Evolutionary conservation across 2,329 filamentous ascomycete genomes (phyloP).

Genomic region (Cercospora sesami): DNA sequence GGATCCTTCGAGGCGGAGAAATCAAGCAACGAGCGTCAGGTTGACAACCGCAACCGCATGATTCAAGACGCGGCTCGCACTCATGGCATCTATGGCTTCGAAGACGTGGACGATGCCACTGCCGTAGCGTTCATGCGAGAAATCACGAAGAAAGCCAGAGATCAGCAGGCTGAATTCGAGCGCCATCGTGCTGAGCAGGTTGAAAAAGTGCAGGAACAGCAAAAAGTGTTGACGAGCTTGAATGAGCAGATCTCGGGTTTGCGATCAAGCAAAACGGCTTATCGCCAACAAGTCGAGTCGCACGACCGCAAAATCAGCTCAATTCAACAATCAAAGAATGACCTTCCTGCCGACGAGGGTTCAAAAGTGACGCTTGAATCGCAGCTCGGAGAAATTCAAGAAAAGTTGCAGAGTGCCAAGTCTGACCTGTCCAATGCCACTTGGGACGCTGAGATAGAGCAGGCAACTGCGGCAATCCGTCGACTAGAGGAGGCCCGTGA

Average conservation of each 20-base stretch:
- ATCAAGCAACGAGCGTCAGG: constrained; percentile 78
- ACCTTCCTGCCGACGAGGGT: constrained; percentile 84
- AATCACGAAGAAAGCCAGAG: constrained; percentile 70
- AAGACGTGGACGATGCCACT: constrained; percentile 71
- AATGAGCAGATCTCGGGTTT: constrained; percentile 71
- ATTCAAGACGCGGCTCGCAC: constrained; percentile 74
- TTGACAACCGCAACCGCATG: constrained; percentile 68
- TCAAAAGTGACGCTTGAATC: constrained; percentile 74
- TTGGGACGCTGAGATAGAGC: constrained; percentile 70
- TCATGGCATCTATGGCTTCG: constrained; percentile 81
- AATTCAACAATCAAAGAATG: constrained; percentile 67
- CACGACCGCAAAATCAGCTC: constrained; percentile 70
- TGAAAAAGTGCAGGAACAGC: constrained; percentile 72
- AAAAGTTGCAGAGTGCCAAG: constrained; percentile 61
- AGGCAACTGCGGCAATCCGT: constrained; percentile 65
- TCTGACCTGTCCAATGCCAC: constrained; percentile 63
- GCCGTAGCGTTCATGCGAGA: constrained; percentile 77
- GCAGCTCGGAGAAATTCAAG: constrained; percentile 68
- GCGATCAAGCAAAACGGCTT: constrained; percentile 70
- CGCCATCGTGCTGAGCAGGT: constrained; percentile 71
- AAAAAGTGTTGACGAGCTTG: constrained; percentile 68
- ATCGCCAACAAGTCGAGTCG: constrained; percentile 68
- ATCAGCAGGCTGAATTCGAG: constrained; percentile 78
- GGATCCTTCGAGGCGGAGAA: constrained; percentile 84
- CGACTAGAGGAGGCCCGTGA: constrained; percentile 71